Conservation (phyloP, 768 basidiomycete species). For the Tulasnella sp. region DNA sequence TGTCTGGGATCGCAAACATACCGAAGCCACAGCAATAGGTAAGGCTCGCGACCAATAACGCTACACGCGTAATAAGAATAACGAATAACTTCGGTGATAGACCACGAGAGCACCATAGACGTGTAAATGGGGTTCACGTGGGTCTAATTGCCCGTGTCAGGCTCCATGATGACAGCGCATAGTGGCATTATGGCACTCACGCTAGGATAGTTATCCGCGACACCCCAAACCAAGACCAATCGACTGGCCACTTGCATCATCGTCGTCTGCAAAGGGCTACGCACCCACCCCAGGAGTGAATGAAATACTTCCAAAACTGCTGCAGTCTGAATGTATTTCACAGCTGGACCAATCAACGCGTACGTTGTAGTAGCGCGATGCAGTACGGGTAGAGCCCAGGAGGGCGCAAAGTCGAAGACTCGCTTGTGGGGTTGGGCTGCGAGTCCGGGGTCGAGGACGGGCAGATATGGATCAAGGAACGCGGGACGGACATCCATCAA, state of each 20-base stretch:
- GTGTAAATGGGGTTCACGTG: conserved; percentile 69
- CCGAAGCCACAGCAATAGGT: conserved; percentile 28
- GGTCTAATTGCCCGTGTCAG: conserved; percentile 42
- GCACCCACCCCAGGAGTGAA: conserved; percentile 63
- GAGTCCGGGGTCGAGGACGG: conserved; percentile 15
- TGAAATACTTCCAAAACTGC: conserved; percentile 80
- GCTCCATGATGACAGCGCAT: too few relatives aligned
- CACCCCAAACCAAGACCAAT: conserved; percentile 75
- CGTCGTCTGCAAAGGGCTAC: conserved; percentile 63
- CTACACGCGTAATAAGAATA: conserved; percentile 74
- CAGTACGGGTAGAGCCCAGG: conserved; percentile 26
- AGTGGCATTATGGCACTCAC: conserved; percentile 32
- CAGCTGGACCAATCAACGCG: conserved; percentile 44
- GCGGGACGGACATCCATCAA: conserved; percentile 31
- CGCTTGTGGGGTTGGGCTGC: neutral
- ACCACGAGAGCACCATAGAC: conserved; percentile 90
- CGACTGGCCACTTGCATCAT: conserved; percentile 67
- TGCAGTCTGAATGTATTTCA: conserved; percentile 67
- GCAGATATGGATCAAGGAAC: conserved; percentile 5
- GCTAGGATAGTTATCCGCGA: conserved; percentile 49
- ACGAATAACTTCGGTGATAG: conserved; percentile 78
- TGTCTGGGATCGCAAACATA: conserved; percentile 15
- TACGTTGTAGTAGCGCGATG: conserved; percentile 45
- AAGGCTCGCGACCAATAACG: conserved; percentile 43
- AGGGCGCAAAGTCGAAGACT: neutral